A percentile compares a stretch with the other conserved stretches of the same genome.
phyloP scores from a whole-genome alignment of 73 alveolate species.

The Halteria grandinella region DNA sequence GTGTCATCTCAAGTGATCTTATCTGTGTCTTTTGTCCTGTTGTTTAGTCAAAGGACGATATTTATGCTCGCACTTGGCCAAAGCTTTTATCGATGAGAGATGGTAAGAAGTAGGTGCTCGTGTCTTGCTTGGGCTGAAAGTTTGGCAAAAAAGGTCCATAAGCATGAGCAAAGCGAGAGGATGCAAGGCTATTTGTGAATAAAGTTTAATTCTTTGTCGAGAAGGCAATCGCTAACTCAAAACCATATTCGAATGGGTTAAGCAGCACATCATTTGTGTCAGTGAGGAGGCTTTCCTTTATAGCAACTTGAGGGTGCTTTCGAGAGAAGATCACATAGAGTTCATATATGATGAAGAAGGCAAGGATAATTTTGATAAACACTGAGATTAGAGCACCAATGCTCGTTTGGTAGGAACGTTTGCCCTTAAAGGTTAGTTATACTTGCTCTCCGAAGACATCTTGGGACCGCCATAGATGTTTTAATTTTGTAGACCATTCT shows the following conservation, averaged over 20 bases:
- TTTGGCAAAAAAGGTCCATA: too few relatives aligned
- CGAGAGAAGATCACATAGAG: constrained; percentile 6
- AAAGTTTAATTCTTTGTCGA: not conserved
- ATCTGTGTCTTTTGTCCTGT: too few relatives aligned
- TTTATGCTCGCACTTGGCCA: too few relatives aligned
- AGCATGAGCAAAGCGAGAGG: too few relatives aligned
- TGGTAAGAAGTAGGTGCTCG: too few relatives aligned
- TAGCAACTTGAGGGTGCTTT: constrained; percentile 8
- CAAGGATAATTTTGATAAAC: not conserved
- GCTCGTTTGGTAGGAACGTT: constrained; percentile 24
- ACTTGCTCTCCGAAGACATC: constrained; percentile 34
- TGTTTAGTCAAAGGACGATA: too few relatives aligned
- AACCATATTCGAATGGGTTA: constrained; percentile 13
- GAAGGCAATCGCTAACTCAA: constrained; percentile 37
- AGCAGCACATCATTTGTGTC: too few relatives aligned
- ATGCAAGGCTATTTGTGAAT: too few relatives aligned
- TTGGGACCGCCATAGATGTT: not conserved
- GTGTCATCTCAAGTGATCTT: too few relatives aligned
- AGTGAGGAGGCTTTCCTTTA: not conserved
- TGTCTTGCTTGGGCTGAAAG: too few relatives aligned
- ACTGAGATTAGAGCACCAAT: constrained; percentile 26
- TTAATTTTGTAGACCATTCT: not conserved
- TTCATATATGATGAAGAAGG: constrained; percentile 25
- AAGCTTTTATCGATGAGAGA: too few relatives aligned
- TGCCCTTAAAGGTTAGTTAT: constrained; percentile 29